Percentiles rank a stretch among this genome's conserved stretches.
Evolutionary conservation across 768 basidiomycete genomes (phyloP).

Genomic region (Neoboletus subvelutipes): DNA sequence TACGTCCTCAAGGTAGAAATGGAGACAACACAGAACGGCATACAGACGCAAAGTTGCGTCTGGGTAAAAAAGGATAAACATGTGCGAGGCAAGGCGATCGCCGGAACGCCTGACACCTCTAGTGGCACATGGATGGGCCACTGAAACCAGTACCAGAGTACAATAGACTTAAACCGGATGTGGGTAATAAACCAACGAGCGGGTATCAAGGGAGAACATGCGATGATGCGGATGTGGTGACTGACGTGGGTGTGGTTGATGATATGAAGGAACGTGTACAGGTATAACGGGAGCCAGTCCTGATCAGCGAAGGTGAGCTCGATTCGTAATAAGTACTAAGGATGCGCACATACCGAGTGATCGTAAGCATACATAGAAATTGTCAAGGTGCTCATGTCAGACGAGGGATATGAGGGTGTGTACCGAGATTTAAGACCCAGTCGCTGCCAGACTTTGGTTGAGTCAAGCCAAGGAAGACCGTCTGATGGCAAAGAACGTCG

Average conservation of each 20-base stretch:
- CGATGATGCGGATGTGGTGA: conserved; percentile 12
- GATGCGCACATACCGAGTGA: conserved; percentile 17
- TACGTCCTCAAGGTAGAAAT: not conserved
- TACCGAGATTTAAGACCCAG: conserved; percentile 38
- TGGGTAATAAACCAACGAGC: conserved; percentile 5
- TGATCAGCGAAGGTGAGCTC: conserved; percentile 5
- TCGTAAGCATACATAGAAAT: conserved; percentile 14
- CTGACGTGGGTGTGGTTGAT: conserved; percentile 14
- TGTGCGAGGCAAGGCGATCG: not conserved
- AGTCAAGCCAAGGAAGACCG: conserved; percentile 53
- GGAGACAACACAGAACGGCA: not conserved
- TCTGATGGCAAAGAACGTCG: conserved; percentile 51
- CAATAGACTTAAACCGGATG: conserved; percentile 10
- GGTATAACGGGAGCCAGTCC: conserved; percentile 24
- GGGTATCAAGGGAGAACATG: conserved; percentile 17
- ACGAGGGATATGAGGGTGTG: conserved; percentile 4
- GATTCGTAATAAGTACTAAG: too few relatives aligned
- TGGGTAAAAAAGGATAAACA: not conserved
- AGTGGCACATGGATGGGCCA: conserved; percentile 9
- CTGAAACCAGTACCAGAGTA: conserved; percentile 6
- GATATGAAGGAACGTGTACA: conserved; percentile 20
- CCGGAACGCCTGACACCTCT: conserved; percentile 3
- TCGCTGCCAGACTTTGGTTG: conserved; percentile 35
- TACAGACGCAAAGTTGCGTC: conserved; percentile 2
- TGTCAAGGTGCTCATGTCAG: conserved; percentile 5